These are phyloP conservation scores for Alternaria triticimaculans DNA, from an alignment of 2,329 filamentous ascomycete species.

Conservation along the genomic window DNA sequence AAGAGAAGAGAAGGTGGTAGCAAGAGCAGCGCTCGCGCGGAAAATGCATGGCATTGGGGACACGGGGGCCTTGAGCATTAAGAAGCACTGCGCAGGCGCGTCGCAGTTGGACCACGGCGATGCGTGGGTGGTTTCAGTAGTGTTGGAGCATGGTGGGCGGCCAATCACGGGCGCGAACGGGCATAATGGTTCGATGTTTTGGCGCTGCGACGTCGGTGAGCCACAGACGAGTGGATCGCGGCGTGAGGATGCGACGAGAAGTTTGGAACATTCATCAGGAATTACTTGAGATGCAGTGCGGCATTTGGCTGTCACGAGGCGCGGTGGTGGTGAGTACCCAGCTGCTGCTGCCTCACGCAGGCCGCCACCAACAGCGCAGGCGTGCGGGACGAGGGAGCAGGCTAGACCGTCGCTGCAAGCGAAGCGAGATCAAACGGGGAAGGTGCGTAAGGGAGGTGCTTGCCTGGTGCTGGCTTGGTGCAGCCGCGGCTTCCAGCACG, in stretches of 20 bases:
- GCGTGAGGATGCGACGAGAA: background rate
- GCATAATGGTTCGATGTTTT: slow-evolving; percentile 34
- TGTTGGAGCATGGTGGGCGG: slow-evolving; percentile 35
- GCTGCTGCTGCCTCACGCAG: slow-evolving; percentile 4
- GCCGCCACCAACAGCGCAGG: slow-evolving; percentile 16
- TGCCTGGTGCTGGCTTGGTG: slow-evolving; percentile 8
- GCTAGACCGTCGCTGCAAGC: slow-evolving; percentile 16
- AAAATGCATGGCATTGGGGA: slow-evolving; percentile 34
- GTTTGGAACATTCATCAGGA: background rate
- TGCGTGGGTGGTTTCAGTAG: slow-evolving; percentile 44
- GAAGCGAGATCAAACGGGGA: slow-evolving; percentile 23
- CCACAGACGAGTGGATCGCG: slow-evolving; percentile 3
- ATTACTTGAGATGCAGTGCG: background rate
- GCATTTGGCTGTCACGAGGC: background rate
- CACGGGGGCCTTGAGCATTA: slow-evolving; percentile 42
- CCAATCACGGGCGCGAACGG: slow-evolving; percentile 37
- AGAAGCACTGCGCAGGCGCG: slow-evolving; percentile 39
- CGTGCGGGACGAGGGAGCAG: slow-evolving; percentile 6
- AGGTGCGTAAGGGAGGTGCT: slow-evolving; percentile 16
- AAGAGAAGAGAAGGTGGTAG: slow-evolving; percentile 33
- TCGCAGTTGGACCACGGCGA: slow-evolving; percentile 40
- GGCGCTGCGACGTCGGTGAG: slow-evolving; percentile 30
- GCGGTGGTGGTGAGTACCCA: slow-evolving; percentile 12
- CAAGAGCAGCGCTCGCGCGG: slow-evolving; percentile 30
- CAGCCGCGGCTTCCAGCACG: slow-evolving; percentile 14